Conservation (phyloP, 768 basidiomycete genomes). For the Termitomyces sp. region DNA sequence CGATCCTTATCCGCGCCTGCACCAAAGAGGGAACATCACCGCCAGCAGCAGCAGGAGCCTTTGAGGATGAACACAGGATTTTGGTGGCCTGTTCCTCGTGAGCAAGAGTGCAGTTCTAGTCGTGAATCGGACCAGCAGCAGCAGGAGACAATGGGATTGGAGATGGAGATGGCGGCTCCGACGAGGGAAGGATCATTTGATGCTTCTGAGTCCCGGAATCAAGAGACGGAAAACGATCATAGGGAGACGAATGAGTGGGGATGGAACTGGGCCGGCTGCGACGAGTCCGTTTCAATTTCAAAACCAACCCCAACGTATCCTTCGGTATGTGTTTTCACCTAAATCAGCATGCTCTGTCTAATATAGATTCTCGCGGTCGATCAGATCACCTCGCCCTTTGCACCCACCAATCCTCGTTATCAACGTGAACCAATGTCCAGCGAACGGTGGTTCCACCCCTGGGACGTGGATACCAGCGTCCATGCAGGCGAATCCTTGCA, state of each 20-base stretch:
- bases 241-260: not conserved
- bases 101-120: not conserved
- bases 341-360: too few species aligned
- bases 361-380: not conserved
- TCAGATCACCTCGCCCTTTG: not conserved
- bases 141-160: not conserved
- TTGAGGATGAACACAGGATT: slow-evolving; percentile 1
- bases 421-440: not conserved
- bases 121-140: not conserved
- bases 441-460: not conserved
- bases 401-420: not conserved
- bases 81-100: not conserved
- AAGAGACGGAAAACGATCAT: not conserved
- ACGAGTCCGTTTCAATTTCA: not conserved
- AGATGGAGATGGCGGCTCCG: slow-evolving; percentile 4
- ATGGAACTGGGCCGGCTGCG: not conserved
- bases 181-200: slow-evolving; percentile 16
- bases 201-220: not conserved
- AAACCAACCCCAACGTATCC: not conserved
- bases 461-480: not conserved
- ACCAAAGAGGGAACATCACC: not conserved
- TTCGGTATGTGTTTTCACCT: not conserved
- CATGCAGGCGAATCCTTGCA: slow-evolving; percentile 2
- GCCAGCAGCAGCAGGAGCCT: not conserved
- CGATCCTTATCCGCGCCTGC: not conserved